Percentiles rank a stretch among this genome's conserved stretches.
These are phyloP conservation scores for Cystobasidium sp. DNA, from an alignment of 1,284 basidiomycete species.

Conservation along the genomic window DNA sequence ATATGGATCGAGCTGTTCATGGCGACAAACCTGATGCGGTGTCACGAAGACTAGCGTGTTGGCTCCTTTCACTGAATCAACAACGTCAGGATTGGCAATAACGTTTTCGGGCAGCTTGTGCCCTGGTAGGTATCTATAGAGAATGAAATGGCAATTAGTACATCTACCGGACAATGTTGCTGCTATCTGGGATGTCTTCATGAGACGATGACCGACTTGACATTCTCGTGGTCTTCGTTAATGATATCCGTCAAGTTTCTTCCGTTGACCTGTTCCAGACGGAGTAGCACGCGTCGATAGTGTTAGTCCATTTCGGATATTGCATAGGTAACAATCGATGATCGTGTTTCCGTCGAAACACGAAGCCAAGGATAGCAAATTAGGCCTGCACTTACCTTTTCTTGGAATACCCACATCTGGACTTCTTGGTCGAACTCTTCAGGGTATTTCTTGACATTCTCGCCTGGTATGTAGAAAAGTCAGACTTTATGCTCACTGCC, in stretches of 20 bases:
- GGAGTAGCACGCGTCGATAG: slow-evolving; percentile 33
- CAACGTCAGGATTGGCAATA: slow-evolving; percentile 61
- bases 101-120: slow-evolving; percentile 63
- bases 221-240: slow-evolving; percentile 63
- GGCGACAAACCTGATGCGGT: slow-evolving; percentile 62
- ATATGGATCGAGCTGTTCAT: not conserved
- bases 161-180: too few relatives aligned
- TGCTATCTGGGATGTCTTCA: not conserved
- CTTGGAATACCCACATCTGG: slow-evolving; percentile 63
- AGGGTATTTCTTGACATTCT: slow-evolving; percentile 60
- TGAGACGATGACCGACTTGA: slow-evolving; percentile 55
- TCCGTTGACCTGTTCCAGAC: slow-evolving; percentile 59
- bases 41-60: slow-evolving; percentile 64
- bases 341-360: slow-evolving; percentile 11
- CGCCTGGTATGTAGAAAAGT: slow-evolving; percentile 53
- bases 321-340: slow-evolving; percentile 1
- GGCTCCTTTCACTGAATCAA: slow-evolving; percentile 62
- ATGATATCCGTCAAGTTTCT: slow-evolving; percentile 63
- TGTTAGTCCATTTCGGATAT: too few relatives aligned
- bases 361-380: not conserved
- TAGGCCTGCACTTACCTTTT: slow-evolving; percentile 56
- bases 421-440: slow-evolving; percentile 61
- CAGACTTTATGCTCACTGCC: slow-evolving; percentile 44
- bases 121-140: slow-evolving; percentile 60
- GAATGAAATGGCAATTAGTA: not conserved